Evolutionary conservation across 2,329 filamentous ascomycete genomes (phyloP), one percentile per base, ranked within the genome.

Genomic region (Gyromitra esculenta): DNA sequence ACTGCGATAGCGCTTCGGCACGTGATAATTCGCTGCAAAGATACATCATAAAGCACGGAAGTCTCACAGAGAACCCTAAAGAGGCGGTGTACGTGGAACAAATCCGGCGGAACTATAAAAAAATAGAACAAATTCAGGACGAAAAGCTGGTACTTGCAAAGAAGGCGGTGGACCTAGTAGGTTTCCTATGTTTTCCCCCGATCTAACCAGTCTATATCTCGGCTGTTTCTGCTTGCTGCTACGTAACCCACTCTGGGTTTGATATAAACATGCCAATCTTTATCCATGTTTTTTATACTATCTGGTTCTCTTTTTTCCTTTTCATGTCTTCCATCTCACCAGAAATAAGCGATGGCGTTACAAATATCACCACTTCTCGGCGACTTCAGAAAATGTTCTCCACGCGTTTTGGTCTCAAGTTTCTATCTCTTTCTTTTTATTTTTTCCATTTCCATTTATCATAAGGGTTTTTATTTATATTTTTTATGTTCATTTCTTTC

Each of bases 11-110:
- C 79, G 92, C 94, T 81, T 88, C 89, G 52, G 89, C 91, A 75
- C 90, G 91, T 79, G 92, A 96, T 81, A 87, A 84, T 68, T 90
- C 90, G 81, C 89, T 96, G 52, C 92, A 96, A 82, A 93, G 92
- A 84, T 94, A 90, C 86, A 92, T 95, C 83, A 92, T 92, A 81
- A 85, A 88, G 18, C 91, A 95, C 80, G 91, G 91, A 79, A 92
- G 91, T 81, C 89, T 92, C 81, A 86, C 87, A 41, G 73, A 76
- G 35, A 93, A 95, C 81, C 91, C 92, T 0, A 92, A 92, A 81
- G 92, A 96, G 84, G 89, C 91, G 11, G 83, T 86, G 13, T 87
- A 92, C 81, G 87, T 89, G 68, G 88, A 89, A 62, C 87, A 88
- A 68, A 91, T 95, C 79, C 84, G 86, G 70, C 89, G 92, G 77